A percentile compares a stretch with the other conserved stretches of the same genome.
phyloP scores from a whole-genome alignment of 495 filamentous ascomycete genomes.

The Clohesyomyces aquaticus region DNA sequence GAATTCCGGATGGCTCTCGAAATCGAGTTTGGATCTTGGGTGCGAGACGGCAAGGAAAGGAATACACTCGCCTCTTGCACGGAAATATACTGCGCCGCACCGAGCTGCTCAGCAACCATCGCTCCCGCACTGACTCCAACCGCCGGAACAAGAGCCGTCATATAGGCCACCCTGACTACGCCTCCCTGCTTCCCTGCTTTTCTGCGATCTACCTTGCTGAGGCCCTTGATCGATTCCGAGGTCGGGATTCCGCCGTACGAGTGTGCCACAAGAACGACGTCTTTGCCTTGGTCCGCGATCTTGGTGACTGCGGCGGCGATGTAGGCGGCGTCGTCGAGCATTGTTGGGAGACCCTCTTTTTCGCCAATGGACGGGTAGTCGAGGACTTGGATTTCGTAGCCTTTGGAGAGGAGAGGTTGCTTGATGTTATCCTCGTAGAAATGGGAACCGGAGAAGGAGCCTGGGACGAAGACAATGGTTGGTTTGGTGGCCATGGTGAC shows the following conservation, averaged over 20 bases:
- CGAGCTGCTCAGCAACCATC: background rate
- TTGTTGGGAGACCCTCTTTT: slow-evolving; percentile 15
- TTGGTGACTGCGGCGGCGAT: slow-evolving; percentile 20
- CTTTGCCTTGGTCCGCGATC: slow-evolving; percentile 30
- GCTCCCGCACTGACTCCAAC: slow-evolving; percentile 3
- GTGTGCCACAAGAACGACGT: slow-evolving; percentile 30
- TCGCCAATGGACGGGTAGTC: slow-evolving; percentile 28
- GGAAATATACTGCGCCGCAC: background rate
- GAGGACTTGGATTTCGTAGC: slow-evolving; percentile 32
- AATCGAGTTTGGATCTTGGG: background rate
- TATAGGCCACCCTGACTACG: slow-evolving; percentile 31
- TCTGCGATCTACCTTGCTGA: slow-evolving; percentile 24
- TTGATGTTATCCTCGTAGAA: slow-evolving; percentile 44
- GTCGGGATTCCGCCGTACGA: slow-evolving; percentile 32
- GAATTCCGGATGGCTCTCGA: background rate
- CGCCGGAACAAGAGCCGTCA: slow-evolving; percentile 22
- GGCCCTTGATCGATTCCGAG: slow-evolving; percentile 13
- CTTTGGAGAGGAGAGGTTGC: slow-evolving; percentile 33
- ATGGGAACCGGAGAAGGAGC: slow-evolving; percentile 46
- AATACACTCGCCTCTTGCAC: background rate
- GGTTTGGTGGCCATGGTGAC: slow-evolving; percentile 38
- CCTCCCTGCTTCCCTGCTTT: slow-evolving; percentile 31
- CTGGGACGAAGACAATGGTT: slow-evolving; percentile 49
- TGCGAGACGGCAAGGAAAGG: background rate
- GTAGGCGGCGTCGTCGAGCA: slow-evolving; percentile 30